Evolutionary conservation across 2,329 filamentous ascomycete genomes (phyloP).

Genomic region (Hymenoscyphus albidus): DNA sequence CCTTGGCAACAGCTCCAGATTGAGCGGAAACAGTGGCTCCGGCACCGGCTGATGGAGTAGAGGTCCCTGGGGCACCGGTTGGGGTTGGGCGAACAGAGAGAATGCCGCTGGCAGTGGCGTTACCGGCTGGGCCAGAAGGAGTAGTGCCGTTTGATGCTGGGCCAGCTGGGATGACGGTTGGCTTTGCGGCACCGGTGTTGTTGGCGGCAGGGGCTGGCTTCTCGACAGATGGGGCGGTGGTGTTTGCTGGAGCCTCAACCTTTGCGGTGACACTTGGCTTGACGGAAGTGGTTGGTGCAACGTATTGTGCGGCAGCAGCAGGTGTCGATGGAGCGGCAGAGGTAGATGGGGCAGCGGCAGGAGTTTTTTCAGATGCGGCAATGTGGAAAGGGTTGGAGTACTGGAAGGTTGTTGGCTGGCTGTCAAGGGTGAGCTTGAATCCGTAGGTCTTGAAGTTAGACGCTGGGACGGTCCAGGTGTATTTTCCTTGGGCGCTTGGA

Average conservation of each 20-base stretch:
- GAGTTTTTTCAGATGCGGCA: slow-evolving; percentile 11
- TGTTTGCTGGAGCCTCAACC: slow-evolving; percentile 4
- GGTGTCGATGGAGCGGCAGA: slow-evolving; percentile 11
- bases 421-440: slow-evolving; percentile 50
- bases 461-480: slow-evolving; percentile 50
- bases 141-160: neutral
- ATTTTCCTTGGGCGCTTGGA: slow-evolving; percentile 43
- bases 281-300: neutral
- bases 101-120: slow-evolving; percentile 25
- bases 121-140: slow-evolving; percentile 10
- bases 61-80: slow-evolving; percentile 1
- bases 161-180: neutral
- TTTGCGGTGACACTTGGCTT: neutral
- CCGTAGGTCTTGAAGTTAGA: slow-evolving; percentile 51
- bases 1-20: slow-evolving; percentile 10
- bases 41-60: neutral
- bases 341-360: slow-evolving; percentile 11
- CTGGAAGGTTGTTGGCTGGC: slow-evolving; percentile 52
- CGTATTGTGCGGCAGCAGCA: slow-evolving; percentile 7
- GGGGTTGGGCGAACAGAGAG: slow-evolving; percentile 9
- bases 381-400: slow-evolving; percentile 57
- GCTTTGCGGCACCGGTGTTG: neutral
- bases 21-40: slow-evolving; percentile 30
- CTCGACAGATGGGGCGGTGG: neutral
- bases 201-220: neutral